Conservation (phyloP, 805 yeast genomes). For the Pichia nanzhaoensis region DNA sequence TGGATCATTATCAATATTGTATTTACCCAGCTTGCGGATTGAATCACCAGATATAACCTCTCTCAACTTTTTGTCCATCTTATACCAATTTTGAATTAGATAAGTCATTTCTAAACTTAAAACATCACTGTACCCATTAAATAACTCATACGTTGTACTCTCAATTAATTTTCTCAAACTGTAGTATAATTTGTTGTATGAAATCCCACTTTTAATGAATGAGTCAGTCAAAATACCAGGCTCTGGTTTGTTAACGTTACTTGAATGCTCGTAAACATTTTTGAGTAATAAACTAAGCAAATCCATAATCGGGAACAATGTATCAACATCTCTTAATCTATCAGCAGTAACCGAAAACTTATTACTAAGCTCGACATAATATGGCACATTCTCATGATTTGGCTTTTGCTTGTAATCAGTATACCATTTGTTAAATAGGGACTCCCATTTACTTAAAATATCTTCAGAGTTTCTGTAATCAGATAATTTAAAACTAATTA, state of each 20-base stretch:
- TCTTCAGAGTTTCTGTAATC: slow-evolving; percentile 83
- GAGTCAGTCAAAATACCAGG: slow-evolving; percentile 55
- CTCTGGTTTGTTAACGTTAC: slow-evolving; percentile 11
- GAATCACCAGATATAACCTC: slow-evolving; percentile 45
- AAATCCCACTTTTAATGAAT: slow-evolving; percentile 56
- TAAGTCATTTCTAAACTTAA: slow-evolving; percentile 51
- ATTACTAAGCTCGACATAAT: slow-evolving; percentile 33
- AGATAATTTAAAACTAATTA: slow-evolving; percentile 71
- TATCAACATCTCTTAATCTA: slow-evolving; percentile 59
- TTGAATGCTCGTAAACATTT: slow-evolving; percentile 33
- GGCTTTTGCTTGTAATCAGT: slow-evolving; percentile 26
- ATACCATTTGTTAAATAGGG: slow-evolving; percentile 49
- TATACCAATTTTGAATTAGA: slow-evolving; percentile 62
- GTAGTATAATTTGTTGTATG: slow-evolving; percentile 59
- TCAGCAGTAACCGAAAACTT: slow-evolving; percentile 45
- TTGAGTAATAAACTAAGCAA: slow-evolving; percentile 60
- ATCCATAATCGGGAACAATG: slow-evolving; percentile 72
- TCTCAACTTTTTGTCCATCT: slow-evolving; percentile 54
- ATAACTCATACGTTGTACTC: slow-evolving; percentile 47
- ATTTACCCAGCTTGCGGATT: slow-evolving; percentile 38
- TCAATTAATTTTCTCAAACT: slow-evolving; percentile 57
- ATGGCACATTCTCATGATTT: slow-evolving; percentile 28
- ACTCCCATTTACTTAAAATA: slow-evolving; percentile 73
- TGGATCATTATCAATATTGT: slow-evolving; percentile 52
- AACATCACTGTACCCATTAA: slow-evolving; percentile 36